A percentile compares a stretch with the other conserved stretches of the same genome.
phyloP scores from a whole-genome alignment of 768 basidiomycete genomes.

The Aureoboletus auriporus region DNA sequence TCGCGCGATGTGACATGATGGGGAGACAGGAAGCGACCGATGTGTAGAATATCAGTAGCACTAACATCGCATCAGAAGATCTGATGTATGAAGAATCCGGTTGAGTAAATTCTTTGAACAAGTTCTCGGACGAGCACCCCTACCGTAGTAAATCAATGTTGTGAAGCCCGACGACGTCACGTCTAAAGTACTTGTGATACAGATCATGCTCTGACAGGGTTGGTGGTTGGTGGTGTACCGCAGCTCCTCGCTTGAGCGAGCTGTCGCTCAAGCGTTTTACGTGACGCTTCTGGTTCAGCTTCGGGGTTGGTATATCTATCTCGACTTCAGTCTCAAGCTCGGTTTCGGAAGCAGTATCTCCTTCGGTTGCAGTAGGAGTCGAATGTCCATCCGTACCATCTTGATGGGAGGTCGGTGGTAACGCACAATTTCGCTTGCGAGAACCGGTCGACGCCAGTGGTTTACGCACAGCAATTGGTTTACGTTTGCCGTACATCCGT shows the following conservation, averaged over 20 bases:
- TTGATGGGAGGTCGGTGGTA: constrained; percentile 12
- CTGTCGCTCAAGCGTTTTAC: constrained; percentile 1
- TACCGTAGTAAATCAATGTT: constrained; percentile 88
- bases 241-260: constrained; percentile 1
- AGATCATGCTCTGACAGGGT: constrained; percentile 79
- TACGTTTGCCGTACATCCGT: constrained; percentile 88
- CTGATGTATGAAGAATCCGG: constrained; percentile 40
- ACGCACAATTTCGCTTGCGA: constrained; percentile 13
- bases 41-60: constrained; percentile 70
- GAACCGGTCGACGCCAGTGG: constrained; percentile 42
- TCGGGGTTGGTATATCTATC: constrained; percentile 31
- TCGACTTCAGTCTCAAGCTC: constrained; percentile 64
- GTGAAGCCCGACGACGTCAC: constrained; percentile 75
- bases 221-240: constrained; percentile 4
- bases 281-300: neutral
- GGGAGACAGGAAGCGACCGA: constrained; percentile 58
- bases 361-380: constrained; percentile 67
- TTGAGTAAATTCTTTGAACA: constrained; percentile 10
- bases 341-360: constrained; percentile 69
- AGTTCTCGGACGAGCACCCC: constrained; percentile 25
- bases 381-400: constrained; percentile 33
- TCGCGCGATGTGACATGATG: constrained; percentile 41
- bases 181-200: constrained; percentile 83
- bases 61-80: constrained; percentile 78
- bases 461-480: constrained; percentile 81